phyloP scores from a whole-genome alignment of 768 basidiomycete genomes.

The Mycena leptocephala region DNA sequence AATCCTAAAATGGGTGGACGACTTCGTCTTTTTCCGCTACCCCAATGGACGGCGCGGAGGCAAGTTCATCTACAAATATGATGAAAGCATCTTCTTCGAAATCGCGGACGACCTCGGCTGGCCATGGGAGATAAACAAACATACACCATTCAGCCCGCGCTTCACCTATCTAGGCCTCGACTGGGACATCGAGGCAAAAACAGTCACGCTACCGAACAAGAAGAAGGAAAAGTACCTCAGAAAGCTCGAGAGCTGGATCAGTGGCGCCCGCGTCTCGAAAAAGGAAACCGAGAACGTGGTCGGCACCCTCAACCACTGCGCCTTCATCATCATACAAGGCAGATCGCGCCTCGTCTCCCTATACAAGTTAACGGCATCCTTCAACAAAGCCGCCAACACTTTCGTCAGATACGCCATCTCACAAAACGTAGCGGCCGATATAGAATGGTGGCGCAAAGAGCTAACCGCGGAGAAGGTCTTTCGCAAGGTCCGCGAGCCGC shows the following conservation, averaged over 20 bases:
- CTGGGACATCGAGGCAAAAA: neutral
- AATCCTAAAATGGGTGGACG: slow-evolving; percentile 4
- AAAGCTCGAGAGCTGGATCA: neutral
- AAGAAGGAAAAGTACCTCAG: neutral
- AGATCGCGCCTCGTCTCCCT: neutral
- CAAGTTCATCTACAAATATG: slow-evolving; percentile 17
- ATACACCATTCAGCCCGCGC: slow-evolving; percentile 4
- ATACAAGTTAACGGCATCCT: neutral
- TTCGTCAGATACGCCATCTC: neutral
- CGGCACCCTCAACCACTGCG: neutral
- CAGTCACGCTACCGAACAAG: neutral
- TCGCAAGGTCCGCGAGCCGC: neutral
- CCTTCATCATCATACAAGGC: neutral
- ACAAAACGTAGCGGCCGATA: neutral
- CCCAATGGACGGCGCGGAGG: neutral
- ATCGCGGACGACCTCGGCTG: slow-evolving; percentile 34
- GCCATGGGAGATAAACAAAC: slow-evolving; percentile 39
- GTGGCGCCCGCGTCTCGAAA: neutral
- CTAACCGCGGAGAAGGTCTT: neutral
- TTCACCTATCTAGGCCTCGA: neutral
- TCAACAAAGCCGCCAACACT: neutral
- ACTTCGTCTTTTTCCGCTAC: neutral
- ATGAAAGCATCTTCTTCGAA: slow-evolving; percentile 27
- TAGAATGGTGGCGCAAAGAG: neutral
- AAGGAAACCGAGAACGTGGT: neutral